Base-by-base conservation (phyloP, 495 filamentous ascomycete species). In the Hypoxylon perforatum region DNA sequence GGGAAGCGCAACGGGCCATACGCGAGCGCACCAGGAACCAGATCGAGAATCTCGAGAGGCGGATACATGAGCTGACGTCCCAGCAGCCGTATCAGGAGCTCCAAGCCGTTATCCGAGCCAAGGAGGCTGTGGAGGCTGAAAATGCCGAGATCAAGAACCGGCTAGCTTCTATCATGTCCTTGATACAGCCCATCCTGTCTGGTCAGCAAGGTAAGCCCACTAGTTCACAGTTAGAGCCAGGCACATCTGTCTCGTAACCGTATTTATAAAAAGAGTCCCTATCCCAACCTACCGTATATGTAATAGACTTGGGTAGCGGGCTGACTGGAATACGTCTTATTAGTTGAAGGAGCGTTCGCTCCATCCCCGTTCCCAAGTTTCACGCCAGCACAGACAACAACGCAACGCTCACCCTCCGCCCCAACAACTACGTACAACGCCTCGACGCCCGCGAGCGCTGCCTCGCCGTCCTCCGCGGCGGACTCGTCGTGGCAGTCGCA, bases 1-100 rank as follows among this genome's bases (percentile, higher is more conserved):
- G 92, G 18, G 91, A 95, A 74, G 92, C 92, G 10, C 92, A 95
- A 73, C 84, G 91, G 51, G 91, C 91, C 17, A 95, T 93, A 58
- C 84, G 92, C 4, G 89, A 93, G 70, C 82, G 92, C 36, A 93
- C 90, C 19, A 91, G 89, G 65, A 80, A 83, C 25, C 88, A 91
- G 69, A 93, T 92, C 61, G 90, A 93, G 47, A 80, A 76, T 15
- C 80, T 92, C 57, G 76, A 81, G 69, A 73, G 59, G 15, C 69
- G 75, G 47, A 79, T 80, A 57, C 76, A 65, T 47, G 81, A 78
- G 63, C 75, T 80, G 52, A 81, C 87, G 15, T 85, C 85, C 5
- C 90, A 92, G 76, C 88, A 92, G 71, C 91, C 92, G 0, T 92
- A 91, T 66, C 86, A 89, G 65, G 91, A 96, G 70, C 85, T 94